Conservation (phyloP, 2,329 filamentous ascomycete species). For the Rhytidhysteron rufulum region DNA sequence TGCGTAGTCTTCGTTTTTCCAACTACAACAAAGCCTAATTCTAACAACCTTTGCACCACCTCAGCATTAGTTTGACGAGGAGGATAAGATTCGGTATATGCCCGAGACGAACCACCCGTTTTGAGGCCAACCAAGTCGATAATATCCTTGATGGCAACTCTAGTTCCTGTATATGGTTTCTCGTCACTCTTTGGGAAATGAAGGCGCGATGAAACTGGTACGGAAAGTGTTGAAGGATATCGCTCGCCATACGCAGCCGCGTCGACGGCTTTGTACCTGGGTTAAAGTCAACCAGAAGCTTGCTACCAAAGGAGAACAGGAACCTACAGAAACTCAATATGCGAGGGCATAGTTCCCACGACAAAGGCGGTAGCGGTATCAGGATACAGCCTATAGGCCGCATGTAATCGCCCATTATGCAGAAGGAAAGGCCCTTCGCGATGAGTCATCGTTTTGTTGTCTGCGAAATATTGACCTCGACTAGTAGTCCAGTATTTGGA, state of each 20-base stretch:
- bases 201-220: background rate
- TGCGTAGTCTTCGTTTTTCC: constrained; percentile 51
- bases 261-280: background rate
- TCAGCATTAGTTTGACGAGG: constrained; percentile 5
- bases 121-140: constrained; percentile 12
- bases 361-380: no score
- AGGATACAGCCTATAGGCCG: no score
- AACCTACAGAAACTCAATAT: no score
- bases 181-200: constrained; percentile 1
- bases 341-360: no score
- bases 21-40: constrained; percentile 36
- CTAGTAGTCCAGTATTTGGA: no score
- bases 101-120: constrained; percentile 13
- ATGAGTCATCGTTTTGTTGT: no score
- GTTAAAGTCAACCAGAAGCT: no score
- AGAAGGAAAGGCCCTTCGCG: no score
- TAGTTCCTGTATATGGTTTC: constrained; percentile 9
- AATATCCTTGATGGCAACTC: constrained; percentile 16
- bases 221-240: background rate
- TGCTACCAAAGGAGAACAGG: no score
- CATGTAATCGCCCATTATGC: no score
- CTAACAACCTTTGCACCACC: constrained; percentile 12
- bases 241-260: background rate
- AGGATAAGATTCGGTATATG: constrained; percentile 8
- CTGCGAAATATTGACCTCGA: no score